Conservation (phyloP, 2,329 filamentous ascomycete species). For the Sclerotinia minor region DNA sequence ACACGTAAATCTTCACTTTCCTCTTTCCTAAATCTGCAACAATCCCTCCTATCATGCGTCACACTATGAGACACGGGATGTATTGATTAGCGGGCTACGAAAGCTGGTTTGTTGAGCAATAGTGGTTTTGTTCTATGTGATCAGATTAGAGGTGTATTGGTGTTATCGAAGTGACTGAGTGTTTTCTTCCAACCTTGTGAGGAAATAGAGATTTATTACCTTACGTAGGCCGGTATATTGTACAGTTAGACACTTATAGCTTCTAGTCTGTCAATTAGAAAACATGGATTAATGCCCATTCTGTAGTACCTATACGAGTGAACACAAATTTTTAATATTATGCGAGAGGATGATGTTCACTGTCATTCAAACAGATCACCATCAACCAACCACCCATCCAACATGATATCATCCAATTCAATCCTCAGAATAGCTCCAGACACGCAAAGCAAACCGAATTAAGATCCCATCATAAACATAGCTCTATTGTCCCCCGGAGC, state of each 20-base stretch:
- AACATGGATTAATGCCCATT: not conserved
- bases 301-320: not conserved
- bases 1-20: no score
- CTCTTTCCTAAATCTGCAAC: no score
- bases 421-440: not conserved
- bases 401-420: not conserved
- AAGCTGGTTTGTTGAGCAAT: no score
- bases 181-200: no score
- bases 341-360: not conserved
- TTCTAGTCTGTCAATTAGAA: not conserved
- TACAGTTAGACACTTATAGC: not conserved
- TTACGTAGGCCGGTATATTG: not conserved
- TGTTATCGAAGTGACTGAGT: no score
- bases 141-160: no score
- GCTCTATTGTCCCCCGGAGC: constrained; percentile 4
- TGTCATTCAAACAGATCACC: not conserved
- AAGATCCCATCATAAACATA: constrained; percentile 15
- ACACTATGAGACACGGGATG: no score
- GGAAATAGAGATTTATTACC: no score
- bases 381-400: not conserved
- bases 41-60: no score
- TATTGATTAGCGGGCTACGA: no score
- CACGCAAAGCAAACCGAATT: no score
- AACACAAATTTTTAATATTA: not conserved
- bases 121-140: no score